These are phyloP conservation scores for Solanum pinnatisectum DNA, from an alignment of 257 asterid genomes.

Conservation along the genomic window DNA sequence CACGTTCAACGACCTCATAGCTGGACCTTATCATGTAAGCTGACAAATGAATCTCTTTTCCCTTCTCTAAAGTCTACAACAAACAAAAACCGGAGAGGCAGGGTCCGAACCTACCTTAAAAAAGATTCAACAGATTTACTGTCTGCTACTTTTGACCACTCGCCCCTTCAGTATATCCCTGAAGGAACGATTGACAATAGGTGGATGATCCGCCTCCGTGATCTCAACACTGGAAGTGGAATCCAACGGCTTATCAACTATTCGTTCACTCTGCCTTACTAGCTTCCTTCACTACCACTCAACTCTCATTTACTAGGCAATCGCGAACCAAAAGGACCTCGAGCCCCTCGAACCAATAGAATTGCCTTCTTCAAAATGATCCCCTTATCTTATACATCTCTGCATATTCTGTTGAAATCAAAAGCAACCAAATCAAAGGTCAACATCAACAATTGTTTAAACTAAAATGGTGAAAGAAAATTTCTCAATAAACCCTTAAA, in stretches of 20 bases:
- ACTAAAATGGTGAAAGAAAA: neutral
- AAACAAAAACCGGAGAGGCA: neutral
- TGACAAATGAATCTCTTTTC: neutral
- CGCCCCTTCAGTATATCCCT: neutral
- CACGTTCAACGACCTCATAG: conserved; percentile 30
- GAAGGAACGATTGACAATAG: neutral
- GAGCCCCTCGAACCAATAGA: neutral
- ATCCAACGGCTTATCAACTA: neutral
- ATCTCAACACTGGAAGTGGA: neutral
- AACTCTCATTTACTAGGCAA: neutral
- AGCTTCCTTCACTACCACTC: neutral
- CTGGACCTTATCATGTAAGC: conserved; percentile 5
- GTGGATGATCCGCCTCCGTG: neutral
- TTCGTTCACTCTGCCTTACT: neutral
- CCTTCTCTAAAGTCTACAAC: conserved; percentile 1
- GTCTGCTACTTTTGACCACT: neutral
- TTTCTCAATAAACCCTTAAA: neutral
- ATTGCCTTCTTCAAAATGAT: neutral
- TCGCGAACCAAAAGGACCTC: neutral
- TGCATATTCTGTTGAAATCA: neutral
- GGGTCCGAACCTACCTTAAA: neutral
- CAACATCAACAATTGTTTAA: neutral
- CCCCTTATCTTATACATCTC: neutral
- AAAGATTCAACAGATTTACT: neutral
- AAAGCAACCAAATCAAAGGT: neutral